Evolutionary conservation across 108 stramenopile species (phyloP).

Genomic region (Ochromonas danica): DNA sequence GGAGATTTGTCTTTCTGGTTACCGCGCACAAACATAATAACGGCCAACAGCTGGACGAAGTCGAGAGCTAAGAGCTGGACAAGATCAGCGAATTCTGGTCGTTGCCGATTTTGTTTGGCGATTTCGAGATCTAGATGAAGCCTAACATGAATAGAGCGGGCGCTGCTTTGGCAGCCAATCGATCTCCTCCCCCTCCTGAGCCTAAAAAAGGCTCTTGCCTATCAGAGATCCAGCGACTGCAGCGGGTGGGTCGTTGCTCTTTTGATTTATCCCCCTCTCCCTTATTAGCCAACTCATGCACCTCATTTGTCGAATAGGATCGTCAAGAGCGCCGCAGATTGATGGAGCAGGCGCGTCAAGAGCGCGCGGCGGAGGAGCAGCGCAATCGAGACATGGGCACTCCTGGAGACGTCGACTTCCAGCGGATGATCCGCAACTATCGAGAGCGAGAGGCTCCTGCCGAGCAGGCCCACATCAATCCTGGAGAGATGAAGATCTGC

Average conservation of each 20-base stretch:
- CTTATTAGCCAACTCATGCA: slow-evolving; percentile 30
- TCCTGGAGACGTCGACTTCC: slow-evolving; percentile 97
- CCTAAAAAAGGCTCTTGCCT: slow-evolving; percentile 6
- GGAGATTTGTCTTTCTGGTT: no score
- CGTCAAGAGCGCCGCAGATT: slow-evolving; percentile 73
- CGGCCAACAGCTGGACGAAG: no score
- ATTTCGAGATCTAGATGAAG: no score
- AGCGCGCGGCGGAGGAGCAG: slow-evolving; percentile 71
- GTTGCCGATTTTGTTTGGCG: no score
- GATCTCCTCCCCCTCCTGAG: neutral
- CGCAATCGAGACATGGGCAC: slow-evolving; percentile 79
- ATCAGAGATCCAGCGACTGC: slow-evolving; percentile 34
- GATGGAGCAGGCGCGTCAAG: slow-evolving; percentile 67
- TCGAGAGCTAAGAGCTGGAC: no score
- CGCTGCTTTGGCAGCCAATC: no score
- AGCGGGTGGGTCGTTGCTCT: slow-evolving; percentile 11
- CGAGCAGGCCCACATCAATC: slow-evolving; percentile 18
- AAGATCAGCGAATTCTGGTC: no score
- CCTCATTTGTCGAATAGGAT: slow-evolving; percentile 69
- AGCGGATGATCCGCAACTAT: slow-evolving; percentile 77
- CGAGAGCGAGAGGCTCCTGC: slow-evolving; percentile 33
- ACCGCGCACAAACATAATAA: no score
- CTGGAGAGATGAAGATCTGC: slow-evolving; percentile 61
- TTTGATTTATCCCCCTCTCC: neutral
- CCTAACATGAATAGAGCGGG: no score